phyloP scores from a whole-genome alignment of 2,329 filamentous ascomycete species.

The Colletotrichum cereale region DNA sequence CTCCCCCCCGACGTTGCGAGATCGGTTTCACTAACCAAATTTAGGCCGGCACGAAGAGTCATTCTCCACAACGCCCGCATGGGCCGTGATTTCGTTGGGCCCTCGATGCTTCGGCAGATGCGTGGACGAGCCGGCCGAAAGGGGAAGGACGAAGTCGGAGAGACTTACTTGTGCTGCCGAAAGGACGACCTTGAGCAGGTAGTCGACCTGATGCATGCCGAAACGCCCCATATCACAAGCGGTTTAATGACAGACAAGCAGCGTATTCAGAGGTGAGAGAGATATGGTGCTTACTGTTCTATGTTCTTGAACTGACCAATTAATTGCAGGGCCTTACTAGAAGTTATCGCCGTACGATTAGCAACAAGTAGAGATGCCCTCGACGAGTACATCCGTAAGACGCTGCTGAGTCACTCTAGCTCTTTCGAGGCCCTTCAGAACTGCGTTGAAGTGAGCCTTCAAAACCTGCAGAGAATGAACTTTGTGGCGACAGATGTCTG shows the following conservation, averaged over 20 bases:
- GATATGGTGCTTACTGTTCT: background rate
- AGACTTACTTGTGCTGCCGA: slow-evolving; percentile 82
- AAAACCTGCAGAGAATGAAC: slow-evolving; percentile 66
- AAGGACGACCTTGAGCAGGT: slow-evolving; percentile 77
- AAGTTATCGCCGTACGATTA: slow-evolving; percentile 76
- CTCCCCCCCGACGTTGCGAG: background rate
- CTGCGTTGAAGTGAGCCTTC: slow-evolving; percentile 70
- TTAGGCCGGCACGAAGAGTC: slow-evolving; percentile 74
- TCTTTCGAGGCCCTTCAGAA: slow-evolving; percentile 61
- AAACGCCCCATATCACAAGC: slow-evolving; percentile 77
- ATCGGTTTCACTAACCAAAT: slow-evolving; percentile 32
- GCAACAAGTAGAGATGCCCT: slow-evolving; percentile 75
- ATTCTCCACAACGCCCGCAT: slow-evolving; percentile 82
- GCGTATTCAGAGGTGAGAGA: slow-evolving; percentile 71
- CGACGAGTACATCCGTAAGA: slow-evolving; percentile 76
- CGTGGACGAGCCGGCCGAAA: slow-evolving; percentile 82
- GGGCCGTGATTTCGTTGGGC: slow-evolving; percentile 81
- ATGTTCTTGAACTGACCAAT: slow-evolving; percentile 7
- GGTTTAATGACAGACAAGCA: slow-evolving; percentile 76
- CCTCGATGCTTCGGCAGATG: slow-evolving; percentile 86
- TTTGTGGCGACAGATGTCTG: slow-evolving; percentile 66
- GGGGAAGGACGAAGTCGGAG: slow-evolving; percentile 81
- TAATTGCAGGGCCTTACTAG: slow-evolving; percentile 72
- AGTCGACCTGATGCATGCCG: slow-evolving; percentile 77
- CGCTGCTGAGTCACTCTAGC: slow-evolving; percentile 72